phyloP scores from a whole-genome alignment of 2,329 filamentous ascomycete species.

The Aspergillus terreus region DNA sequence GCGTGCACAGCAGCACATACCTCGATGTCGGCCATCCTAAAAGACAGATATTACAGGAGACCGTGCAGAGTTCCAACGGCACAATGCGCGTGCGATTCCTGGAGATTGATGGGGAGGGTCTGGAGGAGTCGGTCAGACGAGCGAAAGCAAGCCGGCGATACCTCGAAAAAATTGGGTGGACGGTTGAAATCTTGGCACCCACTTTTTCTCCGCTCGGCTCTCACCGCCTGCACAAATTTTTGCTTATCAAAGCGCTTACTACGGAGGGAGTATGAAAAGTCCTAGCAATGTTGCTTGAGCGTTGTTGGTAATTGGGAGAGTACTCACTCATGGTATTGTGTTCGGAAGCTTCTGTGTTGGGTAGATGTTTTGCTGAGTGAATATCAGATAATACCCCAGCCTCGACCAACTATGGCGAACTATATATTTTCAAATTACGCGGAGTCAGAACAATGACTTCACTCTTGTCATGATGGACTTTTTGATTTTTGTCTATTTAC shows the following conservation, averaged over 20 bases:
- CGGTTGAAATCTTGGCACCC: conserved; percentile 37
- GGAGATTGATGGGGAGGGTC: conserved; percentile 6
- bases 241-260: background rate
- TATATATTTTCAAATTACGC: too few relatives aligned
- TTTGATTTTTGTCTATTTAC: too few relatives aligned
- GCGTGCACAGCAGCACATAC: conserved; percentile 23
- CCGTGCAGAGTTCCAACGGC: background rate
- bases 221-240: conserved; percentile 16
- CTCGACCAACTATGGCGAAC: too few relatives aligned
- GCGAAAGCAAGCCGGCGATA: conserved; percentile 20
- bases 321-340: background rate
- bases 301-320: too few relatives aligned
- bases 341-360: background rate
- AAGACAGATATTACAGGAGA: conserved; percentile 4
- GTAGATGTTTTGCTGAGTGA: too few relatives aligned
- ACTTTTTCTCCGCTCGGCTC: conserved; percentile 29
- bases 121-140: conserved; percentile 13
- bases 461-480: too few relatives aligned
- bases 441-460: too few relatives aligned
- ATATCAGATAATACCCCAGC: too few relatives aligned
- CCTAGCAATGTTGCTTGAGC: too few relatives aligned
- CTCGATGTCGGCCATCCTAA: conserved; percentile 38
- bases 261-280: too few relatives aligned
- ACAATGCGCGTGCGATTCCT: conserved; percentile 8
- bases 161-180: conserved; percentile 37